Conservation (phyloP, 306 rosid species). For the Pyrus communis region DNA sequence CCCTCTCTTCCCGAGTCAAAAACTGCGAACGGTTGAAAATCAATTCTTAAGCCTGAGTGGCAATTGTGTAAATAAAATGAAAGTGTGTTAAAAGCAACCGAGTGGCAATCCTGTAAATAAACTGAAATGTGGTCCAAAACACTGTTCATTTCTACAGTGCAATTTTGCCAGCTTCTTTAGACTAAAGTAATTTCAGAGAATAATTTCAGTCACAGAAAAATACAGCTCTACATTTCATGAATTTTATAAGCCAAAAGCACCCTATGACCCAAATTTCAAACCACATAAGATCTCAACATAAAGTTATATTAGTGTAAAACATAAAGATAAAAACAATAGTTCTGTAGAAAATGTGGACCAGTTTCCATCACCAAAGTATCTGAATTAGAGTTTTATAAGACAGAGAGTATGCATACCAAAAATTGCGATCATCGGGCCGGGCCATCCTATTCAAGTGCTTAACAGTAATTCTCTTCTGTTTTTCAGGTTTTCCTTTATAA, state of each 20-base stretch:
- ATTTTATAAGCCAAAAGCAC: not conserved
- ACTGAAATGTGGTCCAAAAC: too few species aligned
- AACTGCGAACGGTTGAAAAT: too few species aligned
- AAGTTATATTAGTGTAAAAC: not conserved
- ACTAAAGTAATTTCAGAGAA: too few species aligned
- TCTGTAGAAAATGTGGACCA: not conserved
- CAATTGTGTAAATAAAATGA: too few species aligned
- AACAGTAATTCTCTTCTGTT: constrained; percentile 67
- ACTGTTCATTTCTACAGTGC: too few species aligned
- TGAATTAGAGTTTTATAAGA: not conserved
- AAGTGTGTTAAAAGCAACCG: too few species aligned
- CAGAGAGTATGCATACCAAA: constrained; percentile 37
- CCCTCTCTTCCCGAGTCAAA: too few species aligned
- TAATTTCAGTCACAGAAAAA: not conserved
- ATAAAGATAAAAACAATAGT: not conserved
- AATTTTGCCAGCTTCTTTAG: too few species aligned
- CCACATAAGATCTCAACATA: not conserved
- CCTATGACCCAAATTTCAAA: not conserved
- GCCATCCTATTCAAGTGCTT: constrained; percentile 78
- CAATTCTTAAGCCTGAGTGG: too few species aligned
- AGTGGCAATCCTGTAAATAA: too few species aligned
- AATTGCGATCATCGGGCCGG: constrained; percentile 68
- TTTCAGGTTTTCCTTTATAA: constrained; percentile 76
- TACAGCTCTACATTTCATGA: not conserved
- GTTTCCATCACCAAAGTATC: not conserved